These are phyloP conservation scores for Leishmania major DNA, from an alignment of 208 protist genomes.

Conservation along the genomic window DNA sequence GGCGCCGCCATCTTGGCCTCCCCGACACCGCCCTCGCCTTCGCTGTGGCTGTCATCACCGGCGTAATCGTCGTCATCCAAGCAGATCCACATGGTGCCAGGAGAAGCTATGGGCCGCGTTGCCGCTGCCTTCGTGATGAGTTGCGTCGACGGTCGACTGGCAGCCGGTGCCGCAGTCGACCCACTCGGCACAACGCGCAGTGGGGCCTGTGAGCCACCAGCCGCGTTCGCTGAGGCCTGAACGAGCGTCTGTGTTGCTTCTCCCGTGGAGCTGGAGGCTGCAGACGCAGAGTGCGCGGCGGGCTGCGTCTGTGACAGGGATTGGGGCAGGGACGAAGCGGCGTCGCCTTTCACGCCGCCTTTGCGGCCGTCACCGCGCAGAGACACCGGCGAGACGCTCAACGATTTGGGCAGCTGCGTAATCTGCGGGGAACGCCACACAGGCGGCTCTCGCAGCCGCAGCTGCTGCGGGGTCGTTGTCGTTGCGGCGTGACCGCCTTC, in stretches of 20 bases:
- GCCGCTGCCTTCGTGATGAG: constrained; percentile 61
- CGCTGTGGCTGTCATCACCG: constrained; percentile 2
- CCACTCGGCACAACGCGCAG: background rate
- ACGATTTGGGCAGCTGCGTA: constrained; percentile 16
- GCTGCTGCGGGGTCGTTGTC: background rate
- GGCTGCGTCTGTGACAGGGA: background rate
- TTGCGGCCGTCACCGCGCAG: background rate
- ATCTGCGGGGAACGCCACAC: constrained; percentile 34
- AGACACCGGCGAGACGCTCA: constrained; percentile 25
- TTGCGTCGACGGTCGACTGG: constrained; percentile 48
- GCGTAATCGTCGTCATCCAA: constrained; percentile 71
- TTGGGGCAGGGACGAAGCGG: background rate
- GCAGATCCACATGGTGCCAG: constrained; percentile 78
- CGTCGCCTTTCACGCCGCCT: background rate
- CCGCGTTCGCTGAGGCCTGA: constrained; percentile 9
- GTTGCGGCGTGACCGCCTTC: background rate
- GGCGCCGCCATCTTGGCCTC: background rate
- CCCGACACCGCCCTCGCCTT: background rate
- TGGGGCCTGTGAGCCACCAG: background rate
- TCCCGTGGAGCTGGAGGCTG: background rate
- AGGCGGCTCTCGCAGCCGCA: constrained; percentile 28
- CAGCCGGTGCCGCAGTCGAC: background rate
- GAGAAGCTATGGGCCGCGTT: constrained; percentile 53
- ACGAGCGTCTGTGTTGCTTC: constrained; percentile 14
- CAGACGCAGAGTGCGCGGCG: background rate